Base-by-base conservation (phyloP, 1,284 basidiomycete species). In the Naganishia liquefaciens region DNA sequence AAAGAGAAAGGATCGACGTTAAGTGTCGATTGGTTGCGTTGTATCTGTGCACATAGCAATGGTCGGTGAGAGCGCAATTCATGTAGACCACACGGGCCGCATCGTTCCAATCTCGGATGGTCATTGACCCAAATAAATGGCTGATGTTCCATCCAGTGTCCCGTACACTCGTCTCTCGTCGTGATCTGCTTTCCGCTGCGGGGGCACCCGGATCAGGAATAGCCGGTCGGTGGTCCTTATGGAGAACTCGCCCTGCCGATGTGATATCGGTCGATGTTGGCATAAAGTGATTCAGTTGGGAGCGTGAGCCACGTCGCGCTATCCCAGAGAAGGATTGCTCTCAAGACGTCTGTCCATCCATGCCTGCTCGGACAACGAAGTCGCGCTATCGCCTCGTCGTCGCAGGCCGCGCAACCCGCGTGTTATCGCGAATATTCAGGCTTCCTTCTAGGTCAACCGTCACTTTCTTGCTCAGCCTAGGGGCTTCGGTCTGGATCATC, bases 1-100 rank as follows among this genome's bases (percentile, higher is more conserved):
- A 50, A 62, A 62, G 49, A 52, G 50, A 17, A 62, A 62, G 50
- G 60, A 62, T 44, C 49, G 49, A 25, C 49, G 50, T n/a, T 62
- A 21, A 46, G 33, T 1, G 13, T 21, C 30, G 51, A 28, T 15
- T 11, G 28, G 25, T 40, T 30, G n/a, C 37, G 28, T 46, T 44
- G 42, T 28, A 28, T 55, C 40, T 43, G 40, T 47, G 6, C 21
- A 37, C 13, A 2, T 37, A 13, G 9, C 21, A 1, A 47, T 19
- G 15, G 46, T 23, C 21, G 46, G 25, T n/a, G 30, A 13, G 7
- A 37, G 33, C n/a, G 7, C 33, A 10, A 37, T 37, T 37, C 33
- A 37, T 37, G 13, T 37, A 33, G 6, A 33, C 11, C 11, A 11
- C 11, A 11, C 6, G 33, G 33, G 11, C 33, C 11, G 33, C 33